Percentiles rank a stretch among this genome's conserved stretches.
These are phyloP conservation scores for Aureoboletus auriporus DNA, from an alignment of 768 basidiomycete genomes.

Conservation along the genomic window DNA sequence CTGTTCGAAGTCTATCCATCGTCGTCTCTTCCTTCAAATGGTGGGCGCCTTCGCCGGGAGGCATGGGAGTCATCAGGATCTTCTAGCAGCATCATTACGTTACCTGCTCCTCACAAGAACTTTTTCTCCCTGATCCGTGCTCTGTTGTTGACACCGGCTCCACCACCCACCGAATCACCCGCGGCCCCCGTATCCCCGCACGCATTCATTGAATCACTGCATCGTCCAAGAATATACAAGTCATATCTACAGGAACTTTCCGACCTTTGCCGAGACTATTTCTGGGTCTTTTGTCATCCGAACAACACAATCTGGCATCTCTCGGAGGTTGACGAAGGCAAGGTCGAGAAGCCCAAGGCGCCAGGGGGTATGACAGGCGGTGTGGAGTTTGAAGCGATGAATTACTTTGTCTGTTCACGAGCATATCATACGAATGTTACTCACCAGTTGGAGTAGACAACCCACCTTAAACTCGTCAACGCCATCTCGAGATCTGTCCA, in stretches of 20 bases:
- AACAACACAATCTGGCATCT: slow-evolving; percentile 90
- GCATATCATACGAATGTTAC: neutral
- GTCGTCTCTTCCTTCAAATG: slow-evolving; percentile 56
- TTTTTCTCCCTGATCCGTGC: slow-evolving; percentile 72
- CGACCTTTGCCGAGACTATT: slow-evolving; percentile 90
- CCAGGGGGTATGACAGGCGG: slow-evolving; percentile 99
- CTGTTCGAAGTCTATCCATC: slow-evolving; percentile 87
- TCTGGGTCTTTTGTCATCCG: slow-evolving; percentile 97
- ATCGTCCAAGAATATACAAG: slow-evolving; percentile 72
- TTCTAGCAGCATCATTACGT: slow-evolving; percentile 51
- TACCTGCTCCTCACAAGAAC: slow-evolving; percentile 70
- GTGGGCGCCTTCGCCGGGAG: slow-evolving; percentile 39
- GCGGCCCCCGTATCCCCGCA: slow-evolving; percentile 64
- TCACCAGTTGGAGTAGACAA: slow-evolving; percentile 52
- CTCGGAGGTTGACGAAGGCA: slow-evolving; percentile 74
- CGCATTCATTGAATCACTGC: slow-evolving; percentile 73
- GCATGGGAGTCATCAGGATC: slow-evolving; percentile 52
- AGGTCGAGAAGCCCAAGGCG: slow-evolving; percentile 86
- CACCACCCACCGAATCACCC: slow-evolving; percentile 60
- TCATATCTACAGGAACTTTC: slow-evolving; percentile 78
- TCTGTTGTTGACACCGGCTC: slow-evolving; percentile 69
- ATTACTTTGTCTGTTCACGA: slow-evolving; percentile 73
- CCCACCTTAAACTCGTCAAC: slow-evolving; percentile 85
- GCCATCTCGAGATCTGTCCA: slow-evolving; percentile 64
- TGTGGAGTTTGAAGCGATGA: slow-evolving; percentile 97